phyloP scores from a whole-genome alignment of 768 basidiomycete species.

The Gautieria morchelliformis region DNA sequence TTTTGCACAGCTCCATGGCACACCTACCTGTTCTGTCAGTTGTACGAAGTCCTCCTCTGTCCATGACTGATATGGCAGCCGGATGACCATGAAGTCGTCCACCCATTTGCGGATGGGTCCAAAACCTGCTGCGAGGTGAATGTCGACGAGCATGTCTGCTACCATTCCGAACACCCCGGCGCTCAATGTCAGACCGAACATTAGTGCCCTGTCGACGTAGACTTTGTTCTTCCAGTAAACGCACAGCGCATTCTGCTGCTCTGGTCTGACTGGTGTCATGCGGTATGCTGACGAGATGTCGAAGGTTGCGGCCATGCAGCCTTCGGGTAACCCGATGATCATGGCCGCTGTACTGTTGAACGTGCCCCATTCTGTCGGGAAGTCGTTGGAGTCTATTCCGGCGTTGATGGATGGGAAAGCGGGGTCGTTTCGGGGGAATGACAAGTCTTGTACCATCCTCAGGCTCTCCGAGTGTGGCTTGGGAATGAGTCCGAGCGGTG shows the following conservation, averaged over 20 bases:
- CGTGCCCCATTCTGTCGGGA: slow-evolving; percentile 30
- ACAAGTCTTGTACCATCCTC: slow-evolving; percentile 26
- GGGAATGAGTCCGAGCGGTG: slow-evolving; percentile 29
- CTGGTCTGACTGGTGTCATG: slow-evolving; percentile 22
- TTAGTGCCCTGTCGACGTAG: slow-evolving; percentile 23
- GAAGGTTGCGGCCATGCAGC: slow-evolving; percentile 27
- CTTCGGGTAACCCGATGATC: slow-evolving; percentile 23
- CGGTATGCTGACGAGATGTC: slow-evolving; percentile 21
- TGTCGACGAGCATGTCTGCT: slow-evolving; percentile 24
- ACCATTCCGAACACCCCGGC: slow-evolving; percentile 26
- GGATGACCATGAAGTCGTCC: slow-evolving; percentile 27
- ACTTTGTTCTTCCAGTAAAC: slow-evolving; percentile 25
- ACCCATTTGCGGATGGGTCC: slow-evolving; percentile 26
- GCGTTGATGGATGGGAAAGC: slow-evolving; percentile 22
- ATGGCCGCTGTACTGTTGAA: slow-evolving; percentile 19
- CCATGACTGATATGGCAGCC: slow-evolving; percentile 15
- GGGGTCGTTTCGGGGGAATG: slow-evolving; percentile 20
- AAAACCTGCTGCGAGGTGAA: slow-evolving; percentile 18
- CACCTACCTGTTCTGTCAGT: slow-evolving; percentile 17
- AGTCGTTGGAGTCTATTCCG: slow-evolving; percentile 19
- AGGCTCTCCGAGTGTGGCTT: too few species aligned
- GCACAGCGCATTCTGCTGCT: slow-evolving; percentile 23
- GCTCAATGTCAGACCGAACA: slow-evolving; percentile 25
- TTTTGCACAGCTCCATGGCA: slow-evolving; percentile 26
- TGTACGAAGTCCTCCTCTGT: slow-evolving; percentile 21